Base-by-base conservation (phyloP, 371 early-diverging fungal genomes). In the Saksenaea vasiformis region DNA sequence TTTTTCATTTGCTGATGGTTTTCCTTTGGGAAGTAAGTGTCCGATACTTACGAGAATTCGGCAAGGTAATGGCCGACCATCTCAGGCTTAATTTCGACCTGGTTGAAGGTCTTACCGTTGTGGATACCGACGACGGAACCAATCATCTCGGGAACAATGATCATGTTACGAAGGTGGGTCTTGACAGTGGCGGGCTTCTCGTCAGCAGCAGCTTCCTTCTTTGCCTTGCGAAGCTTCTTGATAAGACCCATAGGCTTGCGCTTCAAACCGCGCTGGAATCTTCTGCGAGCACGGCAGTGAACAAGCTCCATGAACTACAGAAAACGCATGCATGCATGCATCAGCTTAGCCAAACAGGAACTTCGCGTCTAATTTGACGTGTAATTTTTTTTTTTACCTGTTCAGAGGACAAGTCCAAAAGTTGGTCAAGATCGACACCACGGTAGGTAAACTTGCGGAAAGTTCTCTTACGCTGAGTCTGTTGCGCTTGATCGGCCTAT, bases 381-480 rank as follows among this genome's bases (percentile, higher is more conserved):
- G 37, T n/a, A 15, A 31, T 24, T 37, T 5, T 26, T 17, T 14
- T 38, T 28, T 15, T 66, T 78, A 87, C 86, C 84, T 91, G 90
- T 86, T 95, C 98, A 76, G 86, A 88, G 84, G 87, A 83, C 84
- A 99, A 85, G 79, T 97, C 97, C 77, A 97, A 87, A 72, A 99
- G 93, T 70, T 75, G 76, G 37, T 78, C 79, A 70, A 99, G 93
- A 77, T 97, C 97, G 66, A 99, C 89, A 71, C 99, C 99, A 77
- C 98, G 94, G 96, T 92, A 99, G 77, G 93, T 91, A 91, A 94
- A 99, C 88, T 94, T 98, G 85, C 94, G 92, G 95, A 99, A 99
- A 70, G 94, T 91, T 76, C 99, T 85, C 89, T 94, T 96, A 90
- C 92, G 92, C 80, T 89, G 85, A 27, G 65, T 62, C 58, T 68